Evolutionary conservation across 805 yeast genomes (phyloP).

Genomic region (Saccharomycopsis fibuligera): DNA sequence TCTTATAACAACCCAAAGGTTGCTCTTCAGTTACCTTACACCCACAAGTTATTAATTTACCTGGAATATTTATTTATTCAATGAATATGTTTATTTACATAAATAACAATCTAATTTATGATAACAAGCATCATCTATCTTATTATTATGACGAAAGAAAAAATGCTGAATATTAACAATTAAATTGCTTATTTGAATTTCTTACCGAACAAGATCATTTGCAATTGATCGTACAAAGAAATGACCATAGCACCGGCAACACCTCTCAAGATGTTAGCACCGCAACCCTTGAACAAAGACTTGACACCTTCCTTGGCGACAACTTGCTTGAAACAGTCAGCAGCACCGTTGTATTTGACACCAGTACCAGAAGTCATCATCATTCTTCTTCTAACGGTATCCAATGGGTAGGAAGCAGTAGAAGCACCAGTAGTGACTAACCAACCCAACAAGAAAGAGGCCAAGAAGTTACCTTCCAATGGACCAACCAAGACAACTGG

Average conservation of each 20-base stretch:
- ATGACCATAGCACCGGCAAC: constrained; percentile 99
- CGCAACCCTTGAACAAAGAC: constrained; percentile 97
- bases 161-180: too few species aligned
- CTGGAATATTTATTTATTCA: too few species aligned
- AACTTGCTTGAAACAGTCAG: constrained; percentile 86
- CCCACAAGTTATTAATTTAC: too few species aligned
- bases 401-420: constrained; percentile 98
- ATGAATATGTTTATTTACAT: too few species aligned
- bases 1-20: too few species aligned
- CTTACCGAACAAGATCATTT: constrained; percentile 92
- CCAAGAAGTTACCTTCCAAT: constrained; percentile 89
- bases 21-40: too few species aligned
- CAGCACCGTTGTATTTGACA: constrained; percentile 91
- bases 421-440: constrained; percentile 97
- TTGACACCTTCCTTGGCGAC: constrained; percentile 93
- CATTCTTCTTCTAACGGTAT: constrained; percentile 99
- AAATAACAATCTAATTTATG: too few species aligned
- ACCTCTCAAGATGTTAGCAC: constrained; percentile 99
- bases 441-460: constrained; percentile 97
- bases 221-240: constrained; percentile 96
- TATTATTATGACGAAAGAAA: too few species aligned
- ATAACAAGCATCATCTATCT: too few species aligned
- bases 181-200: constrained; percentile 62
- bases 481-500: constrained; percentile 93
- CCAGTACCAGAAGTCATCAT: constrained; percentile 99